These are phyloP conservation scores for Davidsoniella australis DNA, from an alignment of 2,329 filamentous ascomycete genomes.

Conservation along the genomic window DNA sequence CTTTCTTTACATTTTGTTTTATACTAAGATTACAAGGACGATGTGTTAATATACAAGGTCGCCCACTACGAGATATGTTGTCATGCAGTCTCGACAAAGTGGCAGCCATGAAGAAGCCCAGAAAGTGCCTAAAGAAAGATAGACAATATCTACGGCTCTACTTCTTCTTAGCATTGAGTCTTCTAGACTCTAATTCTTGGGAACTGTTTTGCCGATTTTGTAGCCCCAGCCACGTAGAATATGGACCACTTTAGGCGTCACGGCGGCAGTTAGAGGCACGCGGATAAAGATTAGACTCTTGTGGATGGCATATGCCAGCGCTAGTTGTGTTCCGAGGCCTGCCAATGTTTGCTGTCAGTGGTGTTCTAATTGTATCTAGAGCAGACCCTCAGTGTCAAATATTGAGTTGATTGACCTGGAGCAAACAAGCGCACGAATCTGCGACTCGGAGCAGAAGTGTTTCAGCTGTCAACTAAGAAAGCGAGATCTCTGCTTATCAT, in stretches of 20 bases:
- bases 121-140: too few species aligned
- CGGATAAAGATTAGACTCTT: conserved; percentile 94
- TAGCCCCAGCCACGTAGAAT: conserved; percentile 76
- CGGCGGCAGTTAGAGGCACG: conserved; percentile 78
- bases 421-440: not conserved
- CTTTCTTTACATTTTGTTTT: too few species aligned
- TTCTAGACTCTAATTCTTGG: not conserved
- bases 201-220: conserved; percentile 62
- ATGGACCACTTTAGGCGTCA: conserved; percentile 91
- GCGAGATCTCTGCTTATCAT: too few species aligned
- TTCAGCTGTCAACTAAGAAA: too few species aligned
- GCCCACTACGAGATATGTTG: too few species aligned
- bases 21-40: too few species aligned
- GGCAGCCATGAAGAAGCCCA: too few species aligned
- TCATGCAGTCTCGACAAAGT: too few species aligned
- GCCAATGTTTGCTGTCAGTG: not conserved
- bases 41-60: too few species aligned
- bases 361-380: not conserved
- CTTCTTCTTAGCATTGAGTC: too few species aligned
- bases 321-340: conserved; percentile 65
- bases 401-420: not conserved
- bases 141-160: too few species aligned
- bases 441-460: not conserved
- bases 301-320: conserved; percentile 89
- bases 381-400: not conserved